Base-by-base conservation (phyloP, 768 basidiomycete species). In the Podaxis sp. region DNA sequence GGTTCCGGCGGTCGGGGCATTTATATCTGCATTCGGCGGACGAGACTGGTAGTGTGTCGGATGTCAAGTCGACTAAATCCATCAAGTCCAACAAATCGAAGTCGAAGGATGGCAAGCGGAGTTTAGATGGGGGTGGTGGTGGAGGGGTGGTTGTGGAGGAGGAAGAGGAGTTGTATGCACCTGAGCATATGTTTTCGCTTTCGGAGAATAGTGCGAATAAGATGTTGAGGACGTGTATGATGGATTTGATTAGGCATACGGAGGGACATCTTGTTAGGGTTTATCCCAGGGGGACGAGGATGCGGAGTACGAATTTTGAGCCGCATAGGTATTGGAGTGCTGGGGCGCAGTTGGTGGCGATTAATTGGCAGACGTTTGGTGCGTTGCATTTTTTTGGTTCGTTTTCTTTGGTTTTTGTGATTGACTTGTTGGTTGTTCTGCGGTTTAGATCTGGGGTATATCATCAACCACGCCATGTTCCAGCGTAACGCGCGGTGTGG, bases 321-420 rank as follows among this genome's bases (percentile, higher is more conserved):
- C 96, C 96, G 3, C 89, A 95, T 75, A 84, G 89, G 19, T 96
- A 87, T 71, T 99, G 97, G 97, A 84, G 87, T 1, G 87, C 88
- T 1, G 97, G 97, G 7, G 85, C 87, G 4, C 96, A 99, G 73
- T 75, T 99, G 33, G 95, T 96, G 0, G 94, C 97, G 3, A 82
- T 99, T 63, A 99, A 99, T 73, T 97, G 95, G 92, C 97, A 99
- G 74, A 99, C 96, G 0, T 89, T 87, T 68, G 95, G 94, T 95
- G 69, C 54, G 87, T 79, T 26, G 26, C 5, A 2, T 55, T 48
- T 54, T 61, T 19, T 2, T 17, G 24, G 48, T 24, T 15, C 17
- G 4, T 52, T 42, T 13, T 28, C 9, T 12, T 52, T 28, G 19
- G 17, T 44, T 42, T n/a, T 12, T 40, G 4, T 0, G 9, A 8